These are phyloP conservation scores for Cutaneotrichosporon sp. DNA, from an alignment of 1,284 basidiomycete genomes.

Conservation along the genomic window DNA sequence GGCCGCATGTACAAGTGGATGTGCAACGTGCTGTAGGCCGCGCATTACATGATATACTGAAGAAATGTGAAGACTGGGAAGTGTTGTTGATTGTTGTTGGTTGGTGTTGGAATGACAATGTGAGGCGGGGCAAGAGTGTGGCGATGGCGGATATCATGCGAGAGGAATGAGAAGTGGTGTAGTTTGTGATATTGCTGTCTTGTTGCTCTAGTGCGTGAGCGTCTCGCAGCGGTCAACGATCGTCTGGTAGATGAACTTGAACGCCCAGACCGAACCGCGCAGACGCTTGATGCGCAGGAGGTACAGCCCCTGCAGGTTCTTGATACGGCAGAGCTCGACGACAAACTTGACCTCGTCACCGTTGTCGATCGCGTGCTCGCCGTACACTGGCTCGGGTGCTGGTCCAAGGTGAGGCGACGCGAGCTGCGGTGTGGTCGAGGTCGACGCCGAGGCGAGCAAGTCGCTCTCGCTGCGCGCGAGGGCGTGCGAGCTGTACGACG, in stretches of 20 bases:
- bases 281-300: conserved; percentile 85
- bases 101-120: conserved; percentile 3
- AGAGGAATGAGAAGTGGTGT: neutral
- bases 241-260: conserved; percentile 90
- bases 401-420: conserved; percentile 27
- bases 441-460: conserved; percentile 46
- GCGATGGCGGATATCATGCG: conserved; percentile 2
- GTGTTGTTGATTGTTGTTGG: neutral
- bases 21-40: conserved; percentile 1
- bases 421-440: conserved; percentile 37
- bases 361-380: conserved; percentile 71
- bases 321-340: conserved; percentile 83
- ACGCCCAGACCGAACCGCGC: conserved; percentile 89
- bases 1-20: conserved; percentile 1
- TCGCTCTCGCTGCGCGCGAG: conserved; percentile 39
- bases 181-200: neutral
- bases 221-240: conserved; percentile 64
- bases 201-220: conserved; percentile 36
- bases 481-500: conserved; percentile 55
- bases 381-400: conserved; percentile 66
- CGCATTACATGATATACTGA: conserved; percentile 8
- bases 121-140: neutral
- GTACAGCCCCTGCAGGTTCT: conserved; percentile 81
- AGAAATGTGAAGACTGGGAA: neutral
- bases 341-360: conserved; percentile 93